phyloP scores from a whole-genome alignment of 768 basidiomycete genomes.

The Lentinula boryana region DNA sequence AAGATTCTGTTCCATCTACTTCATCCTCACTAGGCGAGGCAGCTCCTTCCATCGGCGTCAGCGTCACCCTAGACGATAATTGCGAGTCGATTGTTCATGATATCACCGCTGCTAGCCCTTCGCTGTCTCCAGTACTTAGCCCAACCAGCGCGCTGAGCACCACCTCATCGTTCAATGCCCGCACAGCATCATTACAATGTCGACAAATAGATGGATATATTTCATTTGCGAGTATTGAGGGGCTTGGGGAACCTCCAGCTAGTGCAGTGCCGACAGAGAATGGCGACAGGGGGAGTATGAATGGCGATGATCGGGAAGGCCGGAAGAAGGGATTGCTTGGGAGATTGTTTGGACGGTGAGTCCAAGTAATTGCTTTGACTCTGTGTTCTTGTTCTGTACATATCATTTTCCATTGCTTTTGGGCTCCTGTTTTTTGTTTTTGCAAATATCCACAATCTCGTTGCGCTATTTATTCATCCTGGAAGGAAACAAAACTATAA shows the following conservation, averaged over 20 bases:
- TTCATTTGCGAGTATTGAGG: neutral
- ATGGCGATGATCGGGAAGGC: neutral
- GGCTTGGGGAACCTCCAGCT: neutral
- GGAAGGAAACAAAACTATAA: neutral
- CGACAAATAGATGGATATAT: neutral
- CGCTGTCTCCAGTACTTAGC: neutral
- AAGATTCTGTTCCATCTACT: neutral
- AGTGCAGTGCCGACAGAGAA: neutral
- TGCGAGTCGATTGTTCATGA: neutral
- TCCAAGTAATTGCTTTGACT: neutral
- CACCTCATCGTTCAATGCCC: slow-evolving; percentile 3
- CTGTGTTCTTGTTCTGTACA: neutral
- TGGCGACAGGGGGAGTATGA: neutral
- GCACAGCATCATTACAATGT: slow-evolving; percentile 1
- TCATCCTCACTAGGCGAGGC: neutral
- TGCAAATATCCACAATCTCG: neutral
- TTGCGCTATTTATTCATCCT: neutral
- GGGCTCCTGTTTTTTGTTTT: neutral
- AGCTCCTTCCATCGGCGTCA: neutral
- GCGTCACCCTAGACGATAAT: neutral
- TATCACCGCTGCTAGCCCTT: neutral
- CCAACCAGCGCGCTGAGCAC: neutral
- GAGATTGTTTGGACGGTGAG: slow-evolving; percentile 1
- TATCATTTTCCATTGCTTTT: neutral
- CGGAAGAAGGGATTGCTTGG: neutral